Evolutionary conservation across 306 rosid species (phyloP), one percentile per base, ranked within the genome.

Genomic region (Quercus agrifolia): DNA sequence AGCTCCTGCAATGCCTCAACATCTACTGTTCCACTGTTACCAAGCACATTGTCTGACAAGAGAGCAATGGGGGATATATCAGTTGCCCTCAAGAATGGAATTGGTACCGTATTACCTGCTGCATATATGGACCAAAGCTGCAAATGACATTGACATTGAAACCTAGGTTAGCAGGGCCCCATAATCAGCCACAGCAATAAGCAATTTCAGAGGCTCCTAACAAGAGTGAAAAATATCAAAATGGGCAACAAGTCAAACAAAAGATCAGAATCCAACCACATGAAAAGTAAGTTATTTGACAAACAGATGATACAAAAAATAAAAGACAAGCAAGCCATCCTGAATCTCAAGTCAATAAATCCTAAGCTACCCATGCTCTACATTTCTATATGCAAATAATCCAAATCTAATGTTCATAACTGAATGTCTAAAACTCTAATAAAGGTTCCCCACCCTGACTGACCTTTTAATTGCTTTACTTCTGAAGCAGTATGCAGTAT

Each of bases 121-220:
- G 99, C 99, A 88, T 95, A 95, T 76, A 95, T 95, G 80, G 99
- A 93, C 98, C 93, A 91, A 56, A 95, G 98, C 99, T 95, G 93
- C 88, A 82, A 49, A 85, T 68, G 71, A 70, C 27, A 62, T 46
- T 52, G 55, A 72, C 44, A 28, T 46, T 49, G 27, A 86, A 72
- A 23, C 41, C 5, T 5, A 27, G 66, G 75, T 66, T 15, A 74
- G 58, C 63, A 75, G 69, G 54, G 67, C 63, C 49, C 19, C 51
- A 62, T 28, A 28, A 13, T 52, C 51, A 81, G 58, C 73, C 77
- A 75, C 67, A 10, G 57, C 72, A 57, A 35, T 58, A 73, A 33
- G 20, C 23, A 73, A 23, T 66, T 56, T 54, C 56, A 70, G 77
- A 15, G 62, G 31, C 70, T 62, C 61, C 61, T 15, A 25, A 30